Base-by-base conservation (phyloP, 129 eudicot genomes). In the Smallanthus sonchifolius region DNA sequence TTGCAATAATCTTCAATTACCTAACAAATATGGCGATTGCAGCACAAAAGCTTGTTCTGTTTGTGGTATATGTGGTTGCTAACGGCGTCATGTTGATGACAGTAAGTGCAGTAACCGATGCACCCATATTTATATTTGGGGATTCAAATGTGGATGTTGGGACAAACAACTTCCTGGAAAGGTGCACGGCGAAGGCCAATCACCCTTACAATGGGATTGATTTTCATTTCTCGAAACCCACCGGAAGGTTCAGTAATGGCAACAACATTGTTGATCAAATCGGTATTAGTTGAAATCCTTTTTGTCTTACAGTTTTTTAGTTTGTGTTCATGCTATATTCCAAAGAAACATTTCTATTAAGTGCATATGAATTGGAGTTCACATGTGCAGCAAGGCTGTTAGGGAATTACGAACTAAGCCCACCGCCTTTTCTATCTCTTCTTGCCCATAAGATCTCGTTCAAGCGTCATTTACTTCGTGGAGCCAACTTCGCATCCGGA, bases 101-200 rank as follows among this genome's bases (percentile, higher is more conserved):
- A 16, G 68, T 20, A 45, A 42, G 17, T 48, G 80, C 61, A 4
- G 76, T 45, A 16, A 20, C 47, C 2, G 48, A 44, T 51, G 30
- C 66, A 51, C 72, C 86, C 10, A 55, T 80, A 2, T 86, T 67
- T 66, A 42, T 86, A 75, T 86, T 86, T 52, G 87, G 90, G 7
- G 90, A 86, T 57, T 86, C 90, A 13, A 86, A 81, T 0, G 81
- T 45, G 4, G 90, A 86, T 82, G 90, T 82, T 39, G 90, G 90
- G 20, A 86, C 90, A 65, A 86, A 86, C 72, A 86, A 77, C 62
- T 10, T 73, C 75, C 56, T 83, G 3, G 24, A 70, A 11, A 32
- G 15, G 3, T 68, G 84, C 30, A 45, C 52, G 0, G 85, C 90
- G 7, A 83, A 59, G 48, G 90, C 87, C n/a, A 39, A 86, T 56